These are phyloP conservation scores for Boletus subcaerulescens DNA, from an alignment of 768 basidiomycete species.

Conservation along the genomic window DNA sequence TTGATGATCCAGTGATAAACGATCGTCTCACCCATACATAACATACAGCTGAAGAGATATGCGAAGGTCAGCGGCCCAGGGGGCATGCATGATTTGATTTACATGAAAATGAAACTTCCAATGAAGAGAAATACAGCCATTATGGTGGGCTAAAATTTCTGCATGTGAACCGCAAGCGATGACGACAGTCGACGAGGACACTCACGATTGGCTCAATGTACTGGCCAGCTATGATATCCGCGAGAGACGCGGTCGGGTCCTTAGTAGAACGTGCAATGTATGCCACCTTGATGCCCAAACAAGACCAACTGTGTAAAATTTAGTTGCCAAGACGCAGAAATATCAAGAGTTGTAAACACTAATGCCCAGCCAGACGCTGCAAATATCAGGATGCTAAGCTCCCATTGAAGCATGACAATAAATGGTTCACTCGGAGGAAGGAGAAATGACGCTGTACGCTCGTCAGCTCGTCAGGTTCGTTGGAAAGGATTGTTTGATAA, in stretches of 20 bases:
- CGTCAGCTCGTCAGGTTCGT: not conserved
- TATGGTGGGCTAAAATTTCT: slow-evolving; percentile 48
- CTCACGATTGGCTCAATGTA: slow-evolving; percentile 52
- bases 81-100: slow-evolving; percentile 54
- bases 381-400: slow-evolving; percentile 50
- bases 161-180: not conserved
- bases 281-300: slow-evolving; percentile 62
- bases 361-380: slow-evolving; percentile 57
- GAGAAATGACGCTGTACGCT: slow-evolving; percentile 50
- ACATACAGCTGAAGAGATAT: slow-evolving; percentile 54
- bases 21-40: slow-evolving; percentile 43
- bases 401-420: slow-evolving; percentile 61
- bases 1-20: not conserved
- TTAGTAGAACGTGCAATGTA: slow-evolving; percentile 49
- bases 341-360: slow-evolving; percentile 23
- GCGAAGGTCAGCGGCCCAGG: slow-evolving; percentile 64
- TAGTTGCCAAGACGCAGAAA: not conserved
- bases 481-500: not conserved
- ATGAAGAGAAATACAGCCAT: slow-evolving; percentile 60
- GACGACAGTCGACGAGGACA: not conserved
- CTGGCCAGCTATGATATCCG: slow-evolving; percentile 44
- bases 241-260: slow-evolving; percentile 36
- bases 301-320: slow-evolving; percentile 49
- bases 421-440: slow-evolving; percentile 69
- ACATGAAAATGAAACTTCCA: slow-evolving; percentile 55